Base-by-base conservation (phyloP, 768 basidiomycete genomes). In the Podaxis pistillaris region DNA sequence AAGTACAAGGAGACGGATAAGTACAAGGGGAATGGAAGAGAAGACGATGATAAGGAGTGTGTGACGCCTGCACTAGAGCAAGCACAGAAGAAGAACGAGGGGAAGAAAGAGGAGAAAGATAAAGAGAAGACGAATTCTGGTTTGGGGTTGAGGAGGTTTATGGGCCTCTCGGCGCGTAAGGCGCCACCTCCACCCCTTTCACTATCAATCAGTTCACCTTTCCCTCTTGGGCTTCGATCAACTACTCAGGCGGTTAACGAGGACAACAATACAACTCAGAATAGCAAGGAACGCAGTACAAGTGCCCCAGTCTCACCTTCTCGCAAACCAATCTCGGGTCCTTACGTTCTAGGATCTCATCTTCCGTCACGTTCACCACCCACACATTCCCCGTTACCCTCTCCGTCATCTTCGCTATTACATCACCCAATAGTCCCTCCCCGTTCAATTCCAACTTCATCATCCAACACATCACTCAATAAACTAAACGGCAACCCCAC, bases 261-360 rank as follows among this genome's bases (percentile, higher is more conserved):
- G 5, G 52, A 59, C 28, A 51, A 19, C 7, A 47, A 55, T 51
- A 64, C 63, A 17, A 65, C 62, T 22, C 58, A 57, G 28, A 63
- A 59, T 30, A 63, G 53, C 47, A 67, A 65, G 19, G 57, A 50
- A 53, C 60, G 54, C 53, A 51, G 24, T 40, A 65, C 67, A 40
- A 63, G 60, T 53, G 64, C 52, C 22, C 53, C 67, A 22, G 56
- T 62, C 24, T 64, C 66, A 2, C 62, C 67, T 41, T 49, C 66
- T 2, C 75, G 76, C 17, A 63, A 58, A 46, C 79, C 76, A 2
- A 82, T 83, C 41, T 83, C 82, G 7, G 77, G 78, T 7, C 82
- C 82, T 6, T 82, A 79, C 60, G 75, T 74, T 0, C 74, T 83
- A 15, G 81, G 81, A 44, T 71, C 79, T n/a, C 67, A 65, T 50